Base-by-base conservation (phyloP, 2,329 filamentous ascomycete species). In the Ceratocystis eucalypticola region DNA sequence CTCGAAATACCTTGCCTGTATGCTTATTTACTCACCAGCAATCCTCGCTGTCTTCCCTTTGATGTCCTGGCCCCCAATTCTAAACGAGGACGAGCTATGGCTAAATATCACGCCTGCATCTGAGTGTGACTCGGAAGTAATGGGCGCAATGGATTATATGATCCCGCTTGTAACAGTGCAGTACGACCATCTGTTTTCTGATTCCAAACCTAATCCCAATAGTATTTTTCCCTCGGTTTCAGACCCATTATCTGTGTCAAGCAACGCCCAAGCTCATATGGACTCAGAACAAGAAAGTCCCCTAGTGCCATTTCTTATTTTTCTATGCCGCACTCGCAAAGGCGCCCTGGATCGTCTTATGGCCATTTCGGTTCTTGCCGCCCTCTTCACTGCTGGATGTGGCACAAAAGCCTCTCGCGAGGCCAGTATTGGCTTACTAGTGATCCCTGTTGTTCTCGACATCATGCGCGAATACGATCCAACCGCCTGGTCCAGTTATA, bases 1-100 rank as follows among this genome's bases (percentile, higher is more conserved):
- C 71, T 96, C 93, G 0, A 87, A 86, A 70, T 89, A 87, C 74
- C 84, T 91, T 65, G 86, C 89, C 8, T 87, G 87, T 69, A 83
- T 89, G 71, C 81, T 89, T 62, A 76, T 88, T 55, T 86, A 83
- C 68, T 87, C 88, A 0, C 87, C 87, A 1, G 81, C 84, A 0
- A 84, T 91, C 50, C 76, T 89, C 66, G 83, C 86, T 22, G 82
- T 89, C 10, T 88, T 91, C 68, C 87, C 87, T 1, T 79, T 80
- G 55, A 75, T 82, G 48, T 81, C 82, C 55, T 82, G 64, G 25
- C 48, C 46, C 33, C 55, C 65, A 20, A 15, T 62, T 17, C 50
- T 57, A 10, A 45, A 46, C 17, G 65, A 63, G 12, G 48, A 25
- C 8, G 64, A 61, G 12, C 50, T 63, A 12, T 68, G 68, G 67